phyloP scores from a whole-genome alignment of 2,329 filamentous ascomycete genomes.

The Fusarium multiceps region DNA sequence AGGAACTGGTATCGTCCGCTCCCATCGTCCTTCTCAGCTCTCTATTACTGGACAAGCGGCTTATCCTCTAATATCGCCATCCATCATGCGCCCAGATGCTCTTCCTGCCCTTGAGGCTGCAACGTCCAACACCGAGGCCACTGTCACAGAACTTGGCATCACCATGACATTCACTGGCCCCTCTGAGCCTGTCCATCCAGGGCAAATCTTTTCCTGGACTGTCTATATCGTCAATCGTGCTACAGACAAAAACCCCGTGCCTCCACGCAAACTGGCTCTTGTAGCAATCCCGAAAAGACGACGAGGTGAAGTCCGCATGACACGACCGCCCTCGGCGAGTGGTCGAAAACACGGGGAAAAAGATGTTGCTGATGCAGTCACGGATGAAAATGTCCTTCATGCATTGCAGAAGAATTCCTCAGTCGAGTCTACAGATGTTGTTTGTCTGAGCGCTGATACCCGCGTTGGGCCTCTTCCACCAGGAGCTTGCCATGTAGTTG shows the following conservation, averaged over 20 bases:
- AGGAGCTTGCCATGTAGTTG: constrained; percentile 77
- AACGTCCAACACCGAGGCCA: constrained; percentile 57
- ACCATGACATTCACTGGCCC: constrained; percentile 80
- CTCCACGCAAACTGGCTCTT: constrained; percentile 75
- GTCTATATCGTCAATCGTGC: constrained; percentile 82
- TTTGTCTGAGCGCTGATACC: constrained; percentile 81
- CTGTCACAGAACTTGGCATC: constrained; percentile 72
- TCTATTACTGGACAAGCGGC: constrained; percentile 67
- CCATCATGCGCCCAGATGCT: constrained; percentile 68
- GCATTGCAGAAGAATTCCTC: constrained; percentile 75
- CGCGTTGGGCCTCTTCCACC: constrained; percentile 78
- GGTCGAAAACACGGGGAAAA: constrained; percentile 51
- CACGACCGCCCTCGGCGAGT: constrained; percentile 64
- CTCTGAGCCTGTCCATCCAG: constrained; percentile 64
- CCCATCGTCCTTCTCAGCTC: constrained; percentile 72
- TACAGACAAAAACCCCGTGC: constrained; percentile 54
- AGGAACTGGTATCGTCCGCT: constrained; percentile 67
- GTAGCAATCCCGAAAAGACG: constrained; percentile 74
- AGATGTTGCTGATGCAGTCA: constrained; percentile 71
- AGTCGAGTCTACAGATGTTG: constrained; percentile 72
- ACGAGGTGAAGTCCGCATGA: constrained; percentile 65
- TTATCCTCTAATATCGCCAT: constrained; percentile 67
- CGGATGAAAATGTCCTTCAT: constrained; percentile 78
- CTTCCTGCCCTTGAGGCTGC: constrained; percentile 69
- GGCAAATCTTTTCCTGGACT: constrained; percentile 76